Evolutionary conservation across 495 filamentous ascomycete genomes (phyloP).

Genomic region (Podospora anserina): DNA sequence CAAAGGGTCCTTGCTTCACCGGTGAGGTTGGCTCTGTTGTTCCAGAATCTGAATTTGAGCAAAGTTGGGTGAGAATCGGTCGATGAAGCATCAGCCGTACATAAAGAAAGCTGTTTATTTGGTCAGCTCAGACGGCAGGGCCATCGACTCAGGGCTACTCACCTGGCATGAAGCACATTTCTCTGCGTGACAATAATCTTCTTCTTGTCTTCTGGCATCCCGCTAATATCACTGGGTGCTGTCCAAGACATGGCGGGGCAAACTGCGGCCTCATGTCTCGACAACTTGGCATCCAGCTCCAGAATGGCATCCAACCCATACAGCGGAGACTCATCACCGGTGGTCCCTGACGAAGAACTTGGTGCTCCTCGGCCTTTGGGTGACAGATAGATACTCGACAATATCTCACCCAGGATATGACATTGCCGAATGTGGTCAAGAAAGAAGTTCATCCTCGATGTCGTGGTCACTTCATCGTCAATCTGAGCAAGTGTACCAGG

Average conservation of each 20-base stretch:
- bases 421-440: slow-evolving; percentile 43
- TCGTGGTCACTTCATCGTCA: background rate
- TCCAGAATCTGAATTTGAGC: slow-evolving; percentile 30
- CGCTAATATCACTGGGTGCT: slow-evolving; percentile 13
- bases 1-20: slow-evolving; percentile 2
- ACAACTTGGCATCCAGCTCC: slow-evolving; percentile 41
- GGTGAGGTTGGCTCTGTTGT: slow-evolving; percentile 11
- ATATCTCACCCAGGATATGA: slow-evolving; percentile 42
- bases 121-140: background rate
- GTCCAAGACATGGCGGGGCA: slow-evolving; percentile 41
- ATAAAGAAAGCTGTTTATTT: slow-evolving; percentile 40
- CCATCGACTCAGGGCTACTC: slow-evolving; percentile 12
- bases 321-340: slow-evolving; percentile 6
- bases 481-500: background rate
- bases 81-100: slow-evolving; percentile 47
- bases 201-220: slow-evolving; percentile 15
- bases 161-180: slow-evolving; percentile 45
- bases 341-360: slow-evolving; percentile 18
- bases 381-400: slow-evolving; percentile 45
- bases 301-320: slow-evolving; percentile 41
- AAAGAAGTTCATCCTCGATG: slow-evolving; percentile 38
- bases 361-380: slow-evolving; percentile 29
- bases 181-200: slow-evolving; percentile 37
- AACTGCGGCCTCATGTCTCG: slow-evolving; percentile 36
- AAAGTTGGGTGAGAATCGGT: slow-evolving; percentile 47